Evolutionary conservation across 805 yeast genomes (phyloP), one percentile per base, ranked within the genome.

Genomic region (Scheffersomyces lignosus): DNA sequence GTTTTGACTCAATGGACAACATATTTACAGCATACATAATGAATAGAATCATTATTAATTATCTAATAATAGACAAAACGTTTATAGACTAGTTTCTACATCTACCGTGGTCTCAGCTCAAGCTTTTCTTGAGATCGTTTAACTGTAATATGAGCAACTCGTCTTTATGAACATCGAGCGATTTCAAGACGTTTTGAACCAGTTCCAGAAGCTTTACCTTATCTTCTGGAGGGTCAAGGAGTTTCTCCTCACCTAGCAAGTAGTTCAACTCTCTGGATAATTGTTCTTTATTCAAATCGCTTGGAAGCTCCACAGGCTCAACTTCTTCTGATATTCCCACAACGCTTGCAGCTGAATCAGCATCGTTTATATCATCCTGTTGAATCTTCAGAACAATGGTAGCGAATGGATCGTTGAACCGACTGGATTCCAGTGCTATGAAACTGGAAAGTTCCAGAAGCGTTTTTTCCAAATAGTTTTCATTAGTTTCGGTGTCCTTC

Each of bases 401-500:
- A 4, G 40, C 50, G 39, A 63, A 63, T n/a, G 43, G 38, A 9
- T 48, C 38, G n/a, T 40, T 45, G 36, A 51, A 64, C 18, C 36
- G 35, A 4, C 27, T 27, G 0, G 44, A 49, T 5, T 54, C 56
- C 3, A 32, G 36, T 4, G 49, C 46, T 1, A 61, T 36, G 38
- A 62, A 63, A 1, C 29, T 34, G 5, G 52, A 41, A 16, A 64
- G 44, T 1, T 58, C 63, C n/a, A 36, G 34, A n/a, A 64, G 44
- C 0, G 51, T 41, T 2, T 37, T 23, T 4, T 56, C 51, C 2
- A 62, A 43, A 29, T 51, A 47, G 12, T 41, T 47, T 17, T 49
- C 45, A 15, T 53, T 51, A 2, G 43, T 29, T 1, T 34, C 16
- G n/a, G 29, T 31, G 22, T 15, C 12, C 18, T 34, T 29, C 22